Conservation (phyloP, 371 early-diverging fungal genomes). For the Batrachochytrium dendrobatidis region DNA sequence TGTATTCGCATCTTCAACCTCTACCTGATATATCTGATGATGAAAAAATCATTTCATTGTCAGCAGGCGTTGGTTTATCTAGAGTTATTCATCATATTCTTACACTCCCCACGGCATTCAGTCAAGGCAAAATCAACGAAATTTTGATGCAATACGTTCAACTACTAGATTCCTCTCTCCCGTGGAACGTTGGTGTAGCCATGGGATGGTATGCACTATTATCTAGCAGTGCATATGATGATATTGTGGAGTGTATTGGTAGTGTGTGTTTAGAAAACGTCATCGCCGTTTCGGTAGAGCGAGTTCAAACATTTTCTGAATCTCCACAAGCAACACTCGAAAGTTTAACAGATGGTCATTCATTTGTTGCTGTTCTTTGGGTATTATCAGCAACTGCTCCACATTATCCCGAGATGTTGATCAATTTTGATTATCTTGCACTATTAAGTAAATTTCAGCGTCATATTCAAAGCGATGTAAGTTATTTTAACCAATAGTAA, state of each 20-base stretch:
- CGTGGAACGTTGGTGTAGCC: not conserved
- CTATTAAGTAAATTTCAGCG: too few species aligned
- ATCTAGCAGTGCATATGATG: not conserved
- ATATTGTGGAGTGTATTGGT: not conserved
- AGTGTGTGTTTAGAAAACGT: not conserved
- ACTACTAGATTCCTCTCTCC: not conserved
- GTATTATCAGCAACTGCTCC: too few species aligned
- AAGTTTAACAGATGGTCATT: too few species aligned
- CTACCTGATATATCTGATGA: not conserved
- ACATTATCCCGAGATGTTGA: too few species aligned
- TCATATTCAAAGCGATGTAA: too few species aligned
- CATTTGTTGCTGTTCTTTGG: too few species aligned
- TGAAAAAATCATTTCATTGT: not conserved
- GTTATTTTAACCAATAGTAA: too few species aligned
- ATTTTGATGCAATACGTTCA: not conserved
- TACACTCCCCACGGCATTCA: not conserved
- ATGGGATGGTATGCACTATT: not conserved
- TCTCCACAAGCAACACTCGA: too few species aligned
- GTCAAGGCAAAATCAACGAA: not conserved
- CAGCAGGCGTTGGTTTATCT: not conserved
- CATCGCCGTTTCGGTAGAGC: too few species aligned
- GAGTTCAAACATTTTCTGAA: too few species aligned
- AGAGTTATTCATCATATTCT: not conserved
- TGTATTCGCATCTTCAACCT: not conserved
- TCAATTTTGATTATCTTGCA: too few species aligned